Base-by-base conservation (phyloP, 2,329 filamentous ascomycete genomes). In the Emydomyces testavorans region DNA sequence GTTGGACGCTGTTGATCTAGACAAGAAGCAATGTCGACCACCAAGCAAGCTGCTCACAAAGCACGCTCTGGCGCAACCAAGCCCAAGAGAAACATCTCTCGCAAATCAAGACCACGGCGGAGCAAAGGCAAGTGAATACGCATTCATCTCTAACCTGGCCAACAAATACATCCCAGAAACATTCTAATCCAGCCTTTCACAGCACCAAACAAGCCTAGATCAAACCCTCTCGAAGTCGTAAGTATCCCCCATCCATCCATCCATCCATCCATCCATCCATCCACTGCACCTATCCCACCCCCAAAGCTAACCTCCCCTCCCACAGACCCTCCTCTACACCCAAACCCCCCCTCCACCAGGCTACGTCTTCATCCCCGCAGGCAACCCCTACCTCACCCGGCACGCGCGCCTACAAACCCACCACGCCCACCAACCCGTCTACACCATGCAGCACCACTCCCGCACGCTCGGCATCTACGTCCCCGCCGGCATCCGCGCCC, bases 381-480 rank as follows among this genome's bases (percentile, higher is more conserved):
- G 68, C 10, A 57, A 70, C 49, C 57, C 65, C 23, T 71, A 69
- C 52, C 54, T 70, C 13, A 70, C 68, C n/a, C 60, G 66, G 11
- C 57, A 69, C 46, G 70, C 67, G 46, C 63, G 66, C 18, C 55
- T 50, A 24, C 58, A 58, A 21, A 68, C 65, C 8, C 66, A 65
- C 46, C 58, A 61, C 31, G 54, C 57, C 4, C 42, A 51, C 4
- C 53, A 52, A 23, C 48, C 54, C 6, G 62, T 69, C 16, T 69
- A 66, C 41, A 55, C 61, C 2, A 60, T 69, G 2, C 28, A 23
- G 4, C 40, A 31, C 48, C 67, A 63, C 41, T 56, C 56, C 35
- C 56, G 51, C 24, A 55, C 54, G 24, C 51, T 70, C 13, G 72
- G 72, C 11, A 60, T 75, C 16, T 66, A 69, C 32, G 63, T 71